A percentile compares a stretch with the other conserved stretches of the same genome.
phyloP scores from a whole-genome alignment of 2,329 filamentous ascomycete species.

The Onygena corvina region DNA sequence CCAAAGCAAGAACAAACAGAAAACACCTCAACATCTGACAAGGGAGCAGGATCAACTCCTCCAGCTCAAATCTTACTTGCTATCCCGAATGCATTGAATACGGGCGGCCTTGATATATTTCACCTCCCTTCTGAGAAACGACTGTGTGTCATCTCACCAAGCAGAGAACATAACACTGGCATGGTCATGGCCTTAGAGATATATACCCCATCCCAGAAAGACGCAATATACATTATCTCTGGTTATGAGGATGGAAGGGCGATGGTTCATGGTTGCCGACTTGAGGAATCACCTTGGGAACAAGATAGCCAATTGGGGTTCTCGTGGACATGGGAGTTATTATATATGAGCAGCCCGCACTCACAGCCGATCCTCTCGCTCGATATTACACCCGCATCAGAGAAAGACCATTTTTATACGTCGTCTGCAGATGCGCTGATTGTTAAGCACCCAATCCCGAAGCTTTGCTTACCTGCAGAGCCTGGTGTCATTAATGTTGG shows the following conservation, averaged over 20 bases:
- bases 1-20: neutral
- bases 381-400: constrained; percentile 39
- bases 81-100: constrained; percentile 64
- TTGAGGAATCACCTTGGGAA: constrained; percentile 11
- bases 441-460: constrained; percentile 58
- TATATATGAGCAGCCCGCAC: constrained; percentile 58
- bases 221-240: constrained; percentile 51
- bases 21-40: neutral
- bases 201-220: constrained; percentile 36
- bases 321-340: constrained; percentile 38
- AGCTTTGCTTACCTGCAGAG: constrained; percentile 1
- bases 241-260: constrained; percentile 79
- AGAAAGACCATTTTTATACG: constrained; percentile 54
- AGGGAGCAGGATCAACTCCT: neutral
- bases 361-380: constrained; percentile 72
- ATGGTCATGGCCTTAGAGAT: constrained; percentile 82
- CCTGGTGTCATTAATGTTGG: neutral
- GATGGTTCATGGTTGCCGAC: constrained; percentile 48
- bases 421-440: constrained; percentile 72
- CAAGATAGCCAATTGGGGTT: constrained; percentile 11
- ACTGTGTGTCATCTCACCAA: constrained; percentile 46
- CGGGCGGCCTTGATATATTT: constrained; percentile 73
- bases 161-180: constrained; percentile 35
- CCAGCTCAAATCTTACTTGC: constrained; percentile 46
- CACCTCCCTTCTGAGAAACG: constrained; percentile 63